Percentiles rank a stretch among this genome's conserved stretches.
These are phyloP conservation scores for Diplodia mutila DNA, from an alignment of 2,329 filamentous ascomycete species.

Conservation along the genomic window DNA sequence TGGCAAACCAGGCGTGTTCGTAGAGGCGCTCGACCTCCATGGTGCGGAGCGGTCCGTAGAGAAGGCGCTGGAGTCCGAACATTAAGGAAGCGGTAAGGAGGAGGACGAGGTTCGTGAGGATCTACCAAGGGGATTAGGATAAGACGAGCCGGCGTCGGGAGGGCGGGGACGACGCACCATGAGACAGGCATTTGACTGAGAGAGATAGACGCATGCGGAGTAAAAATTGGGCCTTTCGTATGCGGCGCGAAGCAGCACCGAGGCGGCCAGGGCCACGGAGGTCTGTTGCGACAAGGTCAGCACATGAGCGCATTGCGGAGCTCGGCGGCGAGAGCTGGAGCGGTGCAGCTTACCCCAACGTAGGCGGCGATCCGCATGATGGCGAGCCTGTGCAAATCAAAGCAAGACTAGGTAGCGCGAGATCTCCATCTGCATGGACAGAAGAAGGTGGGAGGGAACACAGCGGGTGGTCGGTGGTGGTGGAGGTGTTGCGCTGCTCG, in stretches of 20 bases:
- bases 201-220: constrained; percentile 93
- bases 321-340: constrained; percentile 1
- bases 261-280: constrained; percentile 80
- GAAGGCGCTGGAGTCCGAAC: constrained; percentile 84
- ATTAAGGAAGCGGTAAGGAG: constrained; percentile 79
- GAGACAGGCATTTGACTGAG: constrained; percentile 92
- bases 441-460: background rate
- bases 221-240: constrained; percentile 98
- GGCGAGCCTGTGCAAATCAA: constrained; percentile 19
- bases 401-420: constrained; percentile 8
- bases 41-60: constrained; percentile 86
- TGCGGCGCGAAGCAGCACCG: constrained; percentile 86
- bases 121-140: constrained; percentile 54
- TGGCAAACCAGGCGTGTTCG: constrained; percentile 96
- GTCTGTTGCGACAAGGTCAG: constrained; percentile 20
- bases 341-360: constrained; percentile 26
- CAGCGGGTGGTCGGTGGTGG: background rate
- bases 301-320: background rate
- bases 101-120: constrained; percentile 87
- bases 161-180: constrained; percentile 63
- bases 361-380: constrained; percentile 26
- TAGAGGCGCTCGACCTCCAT: constrained; percentile 97
- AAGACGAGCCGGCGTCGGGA: constrained; percentile 19
- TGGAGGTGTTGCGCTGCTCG: constrained; percentile 12
- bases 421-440: constrained; percentile 23